Evolutionary conservation across 352 stramenopile genomes (phyloP), one percentile per base, ranked within the genome.

Genomic region (Globisporangium alternatum): DNA sequence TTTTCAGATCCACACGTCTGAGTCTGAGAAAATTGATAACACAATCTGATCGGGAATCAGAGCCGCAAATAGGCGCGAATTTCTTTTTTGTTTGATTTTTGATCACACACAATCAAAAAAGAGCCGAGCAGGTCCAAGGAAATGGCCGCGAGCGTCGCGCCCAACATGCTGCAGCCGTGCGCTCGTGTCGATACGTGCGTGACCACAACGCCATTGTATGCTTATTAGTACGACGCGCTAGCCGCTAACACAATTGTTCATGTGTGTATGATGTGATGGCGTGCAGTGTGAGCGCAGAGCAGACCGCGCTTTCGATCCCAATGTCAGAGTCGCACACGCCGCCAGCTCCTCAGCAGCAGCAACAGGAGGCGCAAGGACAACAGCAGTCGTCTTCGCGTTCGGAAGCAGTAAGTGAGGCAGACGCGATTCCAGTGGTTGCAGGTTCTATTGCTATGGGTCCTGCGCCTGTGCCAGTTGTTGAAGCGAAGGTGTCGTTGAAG

Each of bases 101-200:
- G 41, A 47, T 15, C 41, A n/a, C 43, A 48, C 43, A 48, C 15
- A 48, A 41, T 15, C 9, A 48, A 48, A 48, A 47, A 15, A 47
- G 13, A 47, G 41, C 41, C n/a, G 35, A 17, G 35, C 35, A 41
- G 35, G 13, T 47, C 41, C 44, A 52, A 52, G 4, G 62, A 43
- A 28, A 80, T 77, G 69, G 70, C 72, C 22, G 69, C 72, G 56
- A 77, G 66, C 47, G 52, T 77, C 28, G 64, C 57, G 53, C 48
- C 65, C 30, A 59, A 59, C 55, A 54, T 77, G 43, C 67, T 66
- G 21, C 61, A 61, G 58, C 60, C 60, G 56, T 66, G 57, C 60
- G 53, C 62, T 19, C 52, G 17, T 45, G 31, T 17, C 47, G 35
- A 53, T 51, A 21, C 21, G 41, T 33, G 55, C 22, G 17, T 55